Evolutionary conservation across 805 yeast genomes (phyloP), one percentile per base, ranked within the genome.

Genomic region (Wickerhamomyces alni): DNA sequence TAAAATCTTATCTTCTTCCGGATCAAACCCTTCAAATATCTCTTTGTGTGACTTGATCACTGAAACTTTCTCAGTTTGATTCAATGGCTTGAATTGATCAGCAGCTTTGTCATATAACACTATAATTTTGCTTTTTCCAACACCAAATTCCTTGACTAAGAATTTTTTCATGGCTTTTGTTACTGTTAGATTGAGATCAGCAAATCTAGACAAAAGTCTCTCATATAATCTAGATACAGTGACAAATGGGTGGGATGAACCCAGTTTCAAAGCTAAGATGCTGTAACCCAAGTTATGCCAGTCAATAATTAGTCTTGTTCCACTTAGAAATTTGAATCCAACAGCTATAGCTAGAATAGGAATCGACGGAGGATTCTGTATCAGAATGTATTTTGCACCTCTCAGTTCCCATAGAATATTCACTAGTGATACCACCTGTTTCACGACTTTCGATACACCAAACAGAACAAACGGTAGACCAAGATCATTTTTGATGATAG

Each of bases 201-300:
- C 87, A 49, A 69, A 74, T 25, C 65, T 66, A 6, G 88, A 80
- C 36, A 89, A 72, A 12, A 57, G 40, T 31, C 59, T 57, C 59
- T 93, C 99, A 53, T 89, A 83, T 7, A 62, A 41, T 40, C 66
- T 74, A 55, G 86, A 72, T 2, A 78, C 24, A 37, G 65, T 58
- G 2, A 88, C 94, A 39, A 85, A 59, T 0, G 82, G 80, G 54
- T 86, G 59, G 19, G 3, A 70, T 70, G 5, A 69, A 55, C 53
- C 49, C 48, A 77, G 76, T 49, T 78, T 78, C 54, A 91, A 57
- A 38, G 82, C 80, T 41, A 93, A 62, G 21, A 93, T 86, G 2
- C 95, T 75, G 59, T 76, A 91, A 30, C 94, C 95, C 50, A 93
- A 68, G 60, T 93, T 93, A 61, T 93, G 99, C 99, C 99, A 93